Percentiles rank a stretch among this genome's conserved stretches.
Evolutionary conservation across 2,329 filamentous ascomycete species (phyloP).

Genomic region (Purpureocillium lavendulum): DNA sequence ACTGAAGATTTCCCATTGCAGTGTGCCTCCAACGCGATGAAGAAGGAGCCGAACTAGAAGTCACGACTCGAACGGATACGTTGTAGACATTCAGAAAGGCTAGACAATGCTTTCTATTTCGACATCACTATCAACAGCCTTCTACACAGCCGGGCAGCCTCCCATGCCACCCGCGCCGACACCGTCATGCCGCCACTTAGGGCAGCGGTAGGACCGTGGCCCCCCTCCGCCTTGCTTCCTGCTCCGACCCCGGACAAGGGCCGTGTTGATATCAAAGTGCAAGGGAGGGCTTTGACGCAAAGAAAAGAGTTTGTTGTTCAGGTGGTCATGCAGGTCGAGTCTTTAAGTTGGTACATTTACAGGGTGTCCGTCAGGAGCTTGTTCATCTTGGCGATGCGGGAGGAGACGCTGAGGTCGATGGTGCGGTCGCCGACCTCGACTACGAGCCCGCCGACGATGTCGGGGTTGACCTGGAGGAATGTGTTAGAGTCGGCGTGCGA

Average conservation of each 20-base stretch:
- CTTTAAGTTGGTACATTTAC: constrained; percentile 52
- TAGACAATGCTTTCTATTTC: constrained; percentile 11
- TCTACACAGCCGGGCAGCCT: constrained; percentile 5
- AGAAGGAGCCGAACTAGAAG: not conserved
- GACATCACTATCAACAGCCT: constrained; percentile 8
- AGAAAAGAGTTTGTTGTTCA: constrained; percentile 10
- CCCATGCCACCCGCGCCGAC: constrained; percentile 1
- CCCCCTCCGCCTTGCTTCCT: not conserved
- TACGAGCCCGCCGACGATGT: constrained; percentile 86
- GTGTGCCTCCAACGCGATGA: no score
- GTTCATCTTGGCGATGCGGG: constrained; percentile 97
- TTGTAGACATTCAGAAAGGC: not conserved
- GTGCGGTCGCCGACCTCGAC: constrained; percentile 97
- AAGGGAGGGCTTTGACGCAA: not conserved
- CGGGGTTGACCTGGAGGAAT: constrained; percentile 70
- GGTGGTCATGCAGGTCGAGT: constrained; percentile 13
- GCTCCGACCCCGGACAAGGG: not conserved
- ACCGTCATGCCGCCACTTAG: not conserved
- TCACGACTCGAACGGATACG: not conserved
- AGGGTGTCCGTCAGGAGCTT: constrained; percentile 94
- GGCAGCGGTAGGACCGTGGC: no score
- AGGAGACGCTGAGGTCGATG: constrained; percentile 92
- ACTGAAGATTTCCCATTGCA: no score
- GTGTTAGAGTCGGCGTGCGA: no score
- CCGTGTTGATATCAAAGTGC: not conserved